Evolutionary conservation across 1,139 yeast genomes (phyloP).

Genomic region (Yarrowia galli): DNA sequence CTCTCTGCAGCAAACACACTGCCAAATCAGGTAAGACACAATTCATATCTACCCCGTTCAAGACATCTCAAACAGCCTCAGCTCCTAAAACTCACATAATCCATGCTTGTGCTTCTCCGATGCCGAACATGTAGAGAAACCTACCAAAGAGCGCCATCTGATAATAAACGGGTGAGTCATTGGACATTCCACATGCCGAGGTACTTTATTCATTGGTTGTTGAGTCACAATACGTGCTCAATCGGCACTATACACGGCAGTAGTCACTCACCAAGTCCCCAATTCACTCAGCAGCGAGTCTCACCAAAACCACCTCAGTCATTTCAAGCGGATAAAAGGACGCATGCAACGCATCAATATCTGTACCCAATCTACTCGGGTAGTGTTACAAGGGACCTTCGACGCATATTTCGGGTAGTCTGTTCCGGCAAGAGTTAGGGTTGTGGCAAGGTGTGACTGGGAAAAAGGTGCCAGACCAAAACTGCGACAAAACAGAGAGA

Average conservation of each 20-base stretch:
- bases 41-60: no score
- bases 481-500: neutral
- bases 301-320: neutral
- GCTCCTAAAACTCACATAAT: neutral
- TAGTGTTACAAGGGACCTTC: neutral
- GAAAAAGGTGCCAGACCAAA: neutral
- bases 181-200: no score
- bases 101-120: neutral
- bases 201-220: no score
- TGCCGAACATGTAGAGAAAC: neutral
- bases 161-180: no score
- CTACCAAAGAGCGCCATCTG: neutral
- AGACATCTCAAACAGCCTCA: no score
- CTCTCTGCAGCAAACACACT: no score
- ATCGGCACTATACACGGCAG: no score
- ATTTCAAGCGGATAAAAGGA: neutral
- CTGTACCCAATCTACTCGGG: neutral
- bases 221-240: no score
- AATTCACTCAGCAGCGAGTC: neutral
- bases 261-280: no score
- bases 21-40: no score
- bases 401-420: constrained; percentile 10
- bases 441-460: neutral
- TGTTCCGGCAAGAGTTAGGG: neutral
- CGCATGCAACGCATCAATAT: neutral